Percentiles rank a stretch among this genome's conserved stretches.
Evolutionary conservation across 257 asterid species (phyloP).

Genomic region (Solanum lycopersicoides): DNA sequence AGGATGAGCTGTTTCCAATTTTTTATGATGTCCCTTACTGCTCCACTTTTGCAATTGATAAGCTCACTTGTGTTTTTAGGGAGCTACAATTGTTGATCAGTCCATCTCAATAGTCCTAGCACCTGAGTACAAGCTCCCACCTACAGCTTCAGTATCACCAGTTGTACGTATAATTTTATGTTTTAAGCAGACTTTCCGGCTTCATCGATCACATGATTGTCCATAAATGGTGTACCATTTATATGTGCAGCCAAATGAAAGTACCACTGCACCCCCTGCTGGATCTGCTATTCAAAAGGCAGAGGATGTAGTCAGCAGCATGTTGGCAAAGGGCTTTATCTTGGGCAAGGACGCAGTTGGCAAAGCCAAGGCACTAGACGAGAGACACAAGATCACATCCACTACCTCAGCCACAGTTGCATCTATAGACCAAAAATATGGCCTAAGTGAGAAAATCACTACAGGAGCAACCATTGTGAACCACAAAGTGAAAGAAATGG

Average conservation of each 20-base stretch:
- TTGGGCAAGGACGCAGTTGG: constrained; percentile 52
- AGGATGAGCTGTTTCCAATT: not conserved
- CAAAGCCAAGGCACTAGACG: constrained; percentile 53
- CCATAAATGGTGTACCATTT: not conserved
- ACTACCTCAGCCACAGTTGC: constrained; percentile 58
- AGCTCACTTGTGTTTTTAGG: constrained; percentile 21
- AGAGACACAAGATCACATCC: constrained; percentile 49
- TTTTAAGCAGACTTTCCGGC: not conserved
- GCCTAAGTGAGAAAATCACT: constrained; percentile 46
- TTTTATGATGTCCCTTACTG: not conserved
- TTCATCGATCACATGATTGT: not conserved
- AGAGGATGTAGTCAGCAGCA: constrained; percentile 52
- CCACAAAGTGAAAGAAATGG: constrained; percentile 55
- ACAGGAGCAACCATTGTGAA: constrained; percentile 46
- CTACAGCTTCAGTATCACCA: constrained; percentile 19
- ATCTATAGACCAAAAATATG: constrained; percentile 48
- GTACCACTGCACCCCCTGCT: constrained; percentile 12
- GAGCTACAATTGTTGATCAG: constrained; percentile 61
- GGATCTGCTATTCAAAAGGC: constrained; percentile 43
- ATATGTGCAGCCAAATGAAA: constrained; percentile 31
- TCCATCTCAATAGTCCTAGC: constrained; percentile 34
- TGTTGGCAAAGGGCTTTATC: constrained; percentile 59
- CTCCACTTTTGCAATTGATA: not conserved
- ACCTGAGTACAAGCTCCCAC: constrained; percentile 35
- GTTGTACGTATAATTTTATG: constrained; percentile 12